Base-by-base conservation (phyloP, 768 basidiomycete genomes). In the Naganishia randhawae region DNA sequence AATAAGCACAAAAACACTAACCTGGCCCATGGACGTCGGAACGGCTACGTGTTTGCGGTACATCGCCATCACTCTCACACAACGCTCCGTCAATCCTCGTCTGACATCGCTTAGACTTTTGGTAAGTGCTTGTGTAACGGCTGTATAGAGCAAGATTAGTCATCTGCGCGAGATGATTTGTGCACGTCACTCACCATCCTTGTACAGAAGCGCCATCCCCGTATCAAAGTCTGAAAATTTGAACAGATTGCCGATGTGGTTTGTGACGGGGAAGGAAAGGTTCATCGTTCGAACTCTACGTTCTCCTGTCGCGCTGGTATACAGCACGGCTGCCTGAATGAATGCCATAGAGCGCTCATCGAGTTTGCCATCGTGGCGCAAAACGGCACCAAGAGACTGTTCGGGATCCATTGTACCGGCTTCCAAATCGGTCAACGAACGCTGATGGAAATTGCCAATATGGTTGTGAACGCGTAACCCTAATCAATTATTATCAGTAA, bases 41-140 rank as follows among this genome's bases (percentile, higher is more conserved):
- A 90, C 84, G 0, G 94, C 92, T 78, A 96, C 98, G 71, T 92
- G 86, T 69, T 85, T 86, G 35, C 96, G 84, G 77, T 99, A 99
- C 7, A 89, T 90, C 51, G 92, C 83, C 19, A 98, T 80, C 22
- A 95, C 82, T 5, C 87, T 84, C 0, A 90, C 87, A 76, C 91
- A 93, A 67, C 85, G 85, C 69, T 96, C 92, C 0, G 90, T 90
- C 64, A 98, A 76, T 33, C 88, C 85, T 51, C 95, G 92, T 53
- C 93, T 84, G 41, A 96, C 90, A n/a, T 87, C 84, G 1, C 85
- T 82, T 71, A 91, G 84, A 72, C 85, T 84, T 71, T 86, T 85
- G 6, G 79, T 82, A 4, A 83, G 73, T 80, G 92, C 84, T 51
- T 84, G 83, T 0, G 85, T 80, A 73, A 95, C 86, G 1, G 91